Evolutionary conservation across 306 rosid genomes (phyloP).

Genomic region (Acacia crassicarpa): DNA sequence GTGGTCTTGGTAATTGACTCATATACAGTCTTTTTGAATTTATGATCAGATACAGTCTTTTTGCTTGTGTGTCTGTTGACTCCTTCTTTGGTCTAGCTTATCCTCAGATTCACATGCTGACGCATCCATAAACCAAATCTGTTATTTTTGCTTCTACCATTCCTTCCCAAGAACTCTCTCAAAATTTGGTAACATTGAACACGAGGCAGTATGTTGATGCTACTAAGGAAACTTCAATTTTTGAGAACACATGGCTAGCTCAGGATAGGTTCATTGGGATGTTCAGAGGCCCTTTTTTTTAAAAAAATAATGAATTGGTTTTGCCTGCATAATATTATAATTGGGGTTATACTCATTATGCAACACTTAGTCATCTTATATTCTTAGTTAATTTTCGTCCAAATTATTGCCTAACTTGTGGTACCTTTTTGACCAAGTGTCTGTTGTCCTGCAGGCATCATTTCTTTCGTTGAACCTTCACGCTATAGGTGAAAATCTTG

Average conservation of each 20-base stretch:
- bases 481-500: constrained; percentile 67
- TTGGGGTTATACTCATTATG: background rate
- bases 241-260: background rate
- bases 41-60: background rate
- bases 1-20: background rate
- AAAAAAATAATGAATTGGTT: background rate
- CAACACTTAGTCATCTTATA: background rate
- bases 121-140: background rate
- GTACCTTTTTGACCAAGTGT: constrained; percentile 19
- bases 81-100: background rate
- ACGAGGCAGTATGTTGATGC: background rate
- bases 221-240: background rate
- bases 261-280: background rate
- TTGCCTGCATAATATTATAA: background rate
- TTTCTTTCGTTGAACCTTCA: constrained; percentile 79
- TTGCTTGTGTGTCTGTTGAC: background rate
- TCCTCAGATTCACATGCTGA: background rate
- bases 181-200: background rate
- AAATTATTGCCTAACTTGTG: constrained; percentile 13
- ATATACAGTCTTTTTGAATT: background rate
- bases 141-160: background rate
- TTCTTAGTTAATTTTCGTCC: background rate
- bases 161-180: background rate
- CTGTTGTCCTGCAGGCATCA: constrained; percentile 55
- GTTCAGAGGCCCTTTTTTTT: background rate